Conservation (phyloP, 1,284 basidiomycete genomes). For the Vanrija humicola region DNA sequence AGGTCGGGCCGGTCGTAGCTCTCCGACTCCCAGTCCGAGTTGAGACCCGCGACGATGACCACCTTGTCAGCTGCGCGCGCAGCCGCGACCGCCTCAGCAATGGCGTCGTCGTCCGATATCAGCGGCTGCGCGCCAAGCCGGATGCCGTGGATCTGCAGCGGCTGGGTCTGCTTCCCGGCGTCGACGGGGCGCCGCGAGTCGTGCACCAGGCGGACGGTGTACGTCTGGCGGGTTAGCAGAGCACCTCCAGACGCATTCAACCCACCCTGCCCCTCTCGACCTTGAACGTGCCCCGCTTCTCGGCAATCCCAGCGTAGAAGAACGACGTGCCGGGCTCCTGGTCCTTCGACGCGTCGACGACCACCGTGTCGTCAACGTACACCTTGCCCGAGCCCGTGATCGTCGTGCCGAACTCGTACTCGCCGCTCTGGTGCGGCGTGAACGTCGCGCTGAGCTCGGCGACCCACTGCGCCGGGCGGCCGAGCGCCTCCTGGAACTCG, state of each 20-base stretch:
- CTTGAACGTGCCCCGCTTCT: slow-evolving; percentile 18
- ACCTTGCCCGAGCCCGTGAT: slow-evolving; percentile 46
- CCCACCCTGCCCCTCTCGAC: slow-evolving; percentile 28
- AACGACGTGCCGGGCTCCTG: slow-evolving; percentile 12
- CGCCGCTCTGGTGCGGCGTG: slow-evolving; percentile 21
- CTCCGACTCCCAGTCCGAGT: slow-evolving; percentile 48
- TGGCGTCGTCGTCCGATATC: slow-evolving; percentile 57
- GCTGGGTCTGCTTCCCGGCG: neutral
- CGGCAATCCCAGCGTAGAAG: slow-evolving; percentile 25
- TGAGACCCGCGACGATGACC: slow-evolving; percentile 60
- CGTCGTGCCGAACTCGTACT: slow-evolving; percentile 30
- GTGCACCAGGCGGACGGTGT: slow-evolving; percentile 23
- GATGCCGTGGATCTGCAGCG: slow-evolving; percentile 9
- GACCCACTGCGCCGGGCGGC: slow-evolving; percentile 15
- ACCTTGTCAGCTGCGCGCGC: slow-evolving; percentile 58
- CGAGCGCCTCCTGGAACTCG: slow-evolving; percentile 22
- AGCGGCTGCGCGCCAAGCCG: slow-evolving; percentile 62
- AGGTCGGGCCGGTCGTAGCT: slow-evolving; percentile 29
- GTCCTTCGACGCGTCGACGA: slow-evolving; percentile 64
- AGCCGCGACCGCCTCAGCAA: slow-evolving; percentile 55
- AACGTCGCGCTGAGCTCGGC: slow-evolving; percentile 24
- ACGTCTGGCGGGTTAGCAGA: slow-evolving; percentile 11
- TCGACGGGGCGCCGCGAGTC: slow-evolving; percentile 18
- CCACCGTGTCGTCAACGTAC: slow-evolving; percentile 59
- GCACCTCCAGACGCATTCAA: neutral